phyloP scores from a whole-genome alignment of 345 rosid species.

The Fremontodendron californicum region DNA sequence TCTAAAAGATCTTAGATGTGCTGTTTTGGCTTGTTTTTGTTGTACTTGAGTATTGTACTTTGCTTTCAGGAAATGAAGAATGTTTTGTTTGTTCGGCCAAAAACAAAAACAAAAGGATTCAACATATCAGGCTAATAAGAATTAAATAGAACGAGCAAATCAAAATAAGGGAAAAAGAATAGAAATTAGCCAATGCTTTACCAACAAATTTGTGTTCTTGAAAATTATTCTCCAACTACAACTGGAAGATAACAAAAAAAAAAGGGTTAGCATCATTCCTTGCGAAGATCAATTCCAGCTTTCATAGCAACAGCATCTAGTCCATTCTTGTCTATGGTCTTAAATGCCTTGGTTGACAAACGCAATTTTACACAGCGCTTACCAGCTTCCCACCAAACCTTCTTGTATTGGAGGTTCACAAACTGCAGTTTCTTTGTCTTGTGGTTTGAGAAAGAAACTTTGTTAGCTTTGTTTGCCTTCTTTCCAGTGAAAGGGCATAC shows the following conservation, averaged over 20 bases:
- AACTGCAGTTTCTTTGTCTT: constrained; percentile 87
- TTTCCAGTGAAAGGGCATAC: constrained; percentile 91
- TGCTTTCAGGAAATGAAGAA: no score
- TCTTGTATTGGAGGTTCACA: constrained; percentile 91
- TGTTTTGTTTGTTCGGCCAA: no score
- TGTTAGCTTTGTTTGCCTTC: constrained; percentile 87
- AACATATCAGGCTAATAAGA: background rate
- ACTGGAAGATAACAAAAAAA: background rate
- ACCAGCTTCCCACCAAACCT: constrained; percentile 95
- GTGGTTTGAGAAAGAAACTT: constrained; percentile 94
- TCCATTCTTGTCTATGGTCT: constrained; percentile 93
- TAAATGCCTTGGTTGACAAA: constrained; percentile 72
- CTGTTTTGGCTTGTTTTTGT: no score
- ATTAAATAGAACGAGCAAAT: background rate
- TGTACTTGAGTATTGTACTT: no score
- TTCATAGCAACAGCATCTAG: constrained; percentile 96
- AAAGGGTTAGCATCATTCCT: constrained; percentile 36
- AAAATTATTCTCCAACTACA: background rate
- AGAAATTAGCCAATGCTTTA: background rate
- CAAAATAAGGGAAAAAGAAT: background rate
- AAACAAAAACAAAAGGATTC: background rate
- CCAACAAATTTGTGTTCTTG: background rate
- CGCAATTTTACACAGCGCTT: constrained; percentile 78
- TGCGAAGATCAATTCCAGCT: constrained; percentile 87
- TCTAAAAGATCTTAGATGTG: no score